Percentiles rank a stretch among this genome's conserved stretches.
Conservation (phyloP, 371 early-diverging fungal species). For the Coemansia sp. region DNA sequence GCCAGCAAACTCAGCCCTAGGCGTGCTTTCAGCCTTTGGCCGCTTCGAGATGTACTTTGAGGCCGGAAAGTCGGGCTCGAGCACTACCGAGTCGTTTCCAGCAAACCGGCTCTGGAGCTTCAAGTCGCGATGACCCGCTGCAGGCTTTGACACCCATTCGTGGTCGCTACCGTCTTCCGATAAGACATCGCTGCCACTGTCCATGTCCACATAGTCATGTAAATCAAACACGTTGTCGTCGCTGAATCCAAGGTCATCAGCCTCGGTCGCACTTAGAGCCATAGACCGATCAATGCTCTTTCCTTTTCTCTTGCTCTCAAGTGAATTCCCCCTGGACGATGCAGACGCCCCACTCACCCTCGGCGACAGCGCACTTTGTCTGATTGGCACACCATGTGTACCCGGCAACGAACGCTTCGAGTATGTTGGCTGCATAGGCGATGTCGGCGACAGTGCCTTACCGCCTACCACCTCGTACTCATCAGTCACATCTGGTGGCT, state of each 20-base stretch:
- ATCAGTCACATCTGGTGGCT: conserved; percentile 27
- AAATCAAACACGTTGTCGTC: conserved; percentile 33
- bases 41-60: conserved; percentile 8
- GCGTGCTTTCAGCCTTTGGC: conserved; percentile 3
- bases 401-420: conserved; percentile 9
- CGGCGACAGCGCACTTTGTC: conserved; percentile 3
- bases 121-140: neutral
- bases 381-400: conserved; percentile 8
- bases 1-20: conserved; percentile 17
- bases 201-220: conserved; percentile 40
- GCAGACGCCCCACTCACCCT: neutral
- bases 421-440: conserved; percentile 37
- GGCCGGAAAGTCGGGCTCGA: conserved; percentile 36
- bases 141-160: neutral
- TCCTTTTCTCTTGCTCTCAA: conserved; percentile 25
- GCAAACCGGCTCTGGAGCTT: conserved; percentile 34
- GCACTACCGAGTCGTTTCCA: conserved; percentile 27
- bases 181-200: conserved; percentile 17
- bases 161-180: conserved; percentile 21
- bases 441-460: conserved; percentile 35
- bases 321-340: conserved; percentile 10
- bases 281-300: conserved; percentile 2
- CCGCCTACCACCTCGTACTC: conserved; percentile 50
- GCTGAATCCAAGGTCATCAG: conserved; percentile 24
- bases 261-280: conserved; percentile 9